Percentiles rank a stretch among this genome's conserved stretches.
Conservation (phyloP, 2,329 filamentous ascomycete genomes). For the Cladophialophora bantiana region DNA sequence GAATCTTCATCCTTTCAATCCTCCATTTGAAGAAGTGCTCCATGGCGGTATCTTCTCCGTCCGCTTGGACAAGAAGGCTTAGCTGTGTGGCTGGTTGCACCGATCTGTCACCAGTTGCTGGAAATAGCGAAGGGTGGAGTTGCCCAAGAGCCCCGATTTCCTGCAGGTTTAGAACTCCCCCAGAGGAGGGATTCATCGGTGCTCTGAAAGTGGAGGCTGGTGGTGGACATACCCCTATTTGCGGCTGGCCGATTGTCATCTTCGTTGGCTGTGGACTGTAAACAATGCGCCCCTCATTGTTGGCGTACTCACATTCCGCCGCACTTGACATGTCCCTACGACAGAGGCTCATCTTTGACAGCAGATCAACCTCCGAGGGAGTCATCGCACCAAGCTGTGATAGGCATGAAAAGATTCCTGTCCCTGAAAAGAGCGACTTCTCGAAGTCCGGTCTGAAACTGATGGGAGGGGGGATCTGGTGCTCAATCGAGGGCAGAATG, state of each 20-base stretch:
- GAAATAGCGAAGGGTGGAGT: not conserved
- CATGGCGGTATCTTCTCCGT: not conserved
- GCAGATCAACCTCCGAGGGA: conserved; percentile 5
- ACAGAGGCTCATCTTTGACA: not conserved
- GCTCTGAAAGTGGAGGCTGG: not conserved
- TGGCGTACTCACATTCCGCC: not conserved
- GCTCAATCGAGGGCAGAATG: conserved; percentile 17
- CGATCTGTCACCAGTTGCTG: not conserved
- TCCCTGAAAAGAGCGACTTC: not conserved
- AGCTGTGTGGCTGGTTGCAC: not conserved
- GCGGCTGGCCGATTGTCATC: not conserved
- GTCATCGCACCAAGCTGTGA: conserved; percentile 9
- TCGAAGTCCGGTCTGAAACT: not conserved
- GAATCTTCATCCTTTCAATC: conserved; percentile 5
- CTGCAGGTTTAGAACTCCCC: not conserved
- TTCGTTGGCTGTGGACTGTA: not conserved
- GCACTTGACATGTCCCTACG: not conserved
- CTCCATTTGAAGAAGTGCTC: conserved; percentile 10
- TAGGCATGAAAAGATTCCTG: not conserved
- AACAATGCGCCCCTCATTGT: not conserved
- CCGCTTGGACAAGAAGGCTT: not conserved
- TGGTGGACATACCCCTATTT: not conserved
- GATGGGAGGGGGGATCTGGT: conserved; percentile 10
- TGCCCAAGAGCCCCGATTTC: not conserved
- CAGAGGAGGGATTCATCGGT: not conserved